Evolutionary conservation across 2,329 filamentous ascomycete genomes (phyloP), one percentile per base, ranked within the genome.

Genomic region (Fusarium torreyae): DNA sequence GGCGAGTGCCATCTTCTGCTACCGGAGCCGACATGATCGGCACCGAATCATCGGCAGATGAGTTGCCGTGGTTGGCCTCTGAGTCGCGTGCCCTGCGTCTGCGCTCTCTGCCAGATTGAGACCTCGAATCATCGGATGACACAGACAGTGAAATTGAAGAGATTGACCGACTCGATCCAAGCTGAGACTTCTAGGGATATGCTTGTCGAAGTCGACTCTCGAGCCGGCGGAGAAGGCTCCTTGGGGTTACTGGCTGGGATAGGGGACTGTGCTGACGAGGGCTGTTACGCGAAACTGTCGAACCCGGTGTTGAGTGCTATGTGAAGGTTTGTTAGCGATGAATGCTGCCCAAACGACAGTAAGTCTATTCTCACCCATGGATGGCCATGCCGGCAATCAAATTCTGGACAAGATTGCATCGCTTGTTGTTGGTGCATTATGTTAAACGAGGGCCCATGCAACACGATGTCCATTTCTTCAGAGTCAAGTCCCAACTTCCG

Each of bases 51-150:
- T 67, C 57, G 17, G 70, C 70, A 20, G 72, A 77, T 17, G 66
- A 76, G 15, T 69, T 72, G 13, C 71, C 67, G n/a, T 70, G 65
- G 8, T 59, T 67, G 22, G 70, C 65, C 8, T 69, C 74, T 20
- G 76, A 74, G 26, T 78, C 76, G 24, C 75, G 74, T 31, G 77
- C 77, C 50, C 68, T 72, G 33, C 75, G 69, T 51, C 78, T 74
- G 26, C 78, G 71, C 50, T 77, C 72, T 56, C 70, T 76, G 20
- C 76, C 73, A 31, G 74, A 71, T 49, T 63, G 71, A 22, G 71
- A 61, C 34, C 31, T 66, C 4, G 63, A 63, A 33, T 58, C 61
- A 28, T 28, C 44, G 18, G 28, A 38, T 17, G 57, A 42, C 26
- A 63, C 57, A 6, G 52, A 43, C 7, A 70, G 33, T 22, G 67